Conservation (phyloP, 148 eudicot genomes). For the Chenopodium quinoa region DNA sequence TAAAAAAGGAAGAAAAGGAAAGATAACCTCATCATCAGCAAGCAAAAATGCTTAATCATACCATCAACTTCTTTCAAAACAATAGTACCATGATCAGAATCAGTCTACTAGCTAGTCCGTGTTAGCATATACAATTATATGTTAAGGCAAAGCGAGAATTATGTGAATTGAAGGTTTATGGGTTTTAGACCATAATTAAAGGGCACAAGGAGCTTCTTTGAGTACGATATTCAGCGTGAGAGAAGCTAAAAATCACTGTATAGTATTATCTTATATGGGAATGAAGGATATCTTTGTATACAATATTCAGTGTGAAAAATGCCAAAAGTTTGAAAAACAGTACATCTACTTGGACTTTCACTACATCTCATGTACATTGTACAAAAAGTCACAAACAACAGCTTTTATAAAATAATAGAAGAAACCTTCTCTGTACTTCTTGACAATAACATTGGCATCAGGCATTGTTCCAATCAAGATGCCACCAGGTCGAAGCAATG, state of each 20-base stretch:
- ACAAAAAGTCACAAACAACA: neutral
- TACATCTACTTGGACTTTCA: neutral
- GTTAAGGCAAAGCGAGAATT: neutral
- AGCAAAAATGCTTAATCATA: no score
- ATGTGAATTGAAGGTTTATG: neutral
- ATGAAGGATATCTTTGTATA: no score
- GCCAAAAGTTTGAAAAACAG: neutral
- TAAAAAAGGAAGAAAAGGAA: no score
- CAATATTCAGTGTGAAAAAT: constrained; percentile 1
- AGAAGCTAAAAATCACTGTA: no score
- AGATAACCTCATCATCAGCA: no score
- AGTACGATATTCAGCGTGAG: neutral
- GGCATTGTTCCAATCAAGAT: constrained; percentile 97
- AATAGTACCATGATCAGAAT: no score
- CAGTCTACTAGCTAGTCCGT: neutral
- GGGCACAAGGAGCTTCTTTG: neutral
- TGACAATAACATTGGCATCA: constrained; percentile 93
- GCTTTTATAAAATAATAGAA: neutral
- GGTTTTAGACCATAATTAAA: neutral
- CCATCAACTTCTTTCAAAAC: no score
- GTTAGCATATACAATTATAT: neutral
- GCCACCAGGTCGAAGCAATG: constrained; percentile 97
- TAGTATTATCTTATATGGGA: no score
- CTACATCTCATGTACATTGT: neutral
- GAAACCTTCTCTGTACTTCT: constrained; percentile 87